These are phyloP conservation scores for Pilaira anomala DNA, from an alignment of 192 early-diverging fungal species.

Conservation along the genomic window DNA sequence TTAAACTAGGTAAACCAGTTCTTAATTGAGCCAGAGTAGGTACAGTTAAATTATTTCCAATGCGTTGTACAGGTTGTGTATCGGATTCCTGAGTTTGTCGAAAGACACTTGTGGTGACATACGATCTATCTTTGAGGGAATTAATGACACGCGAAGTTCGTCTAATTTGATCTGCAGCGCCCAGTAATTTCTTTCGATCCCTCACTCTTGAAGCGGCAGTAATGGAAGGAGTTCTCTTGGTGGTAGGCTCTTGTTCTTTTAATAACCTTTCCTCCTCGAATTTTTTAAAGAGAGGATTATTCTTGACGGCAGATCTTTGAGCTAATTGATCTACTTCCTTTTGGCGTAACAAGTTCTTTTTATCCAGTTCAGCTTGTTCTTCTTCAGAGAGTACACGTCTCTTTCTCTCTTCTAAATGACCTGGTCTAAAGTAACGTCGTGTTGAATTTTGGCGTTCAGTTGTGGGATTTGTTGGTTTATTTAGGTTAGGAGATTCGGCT, in stretches of 20 bases:
- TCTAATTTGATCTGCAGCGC: slow-evolving; percentile 9
- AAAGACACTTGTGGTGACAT: slow-evolving; percentile 23
- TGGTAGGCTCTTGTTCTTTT: not conserved
- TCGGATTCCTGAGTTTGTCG: slow-evolving; percentile 5
- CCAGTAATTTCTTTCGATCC: slow-evolving; percentile 1
- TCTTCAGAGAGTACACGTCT: slow-evolving; percentile 18
- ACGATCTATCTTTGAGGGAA: slow-evolving; percentile 18
- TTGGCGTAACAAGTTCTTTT: slow-evolving; percentile 13
- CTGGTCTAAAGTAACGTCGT: slow-evolving; percentile 18
- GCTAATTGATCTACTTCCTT: slow-evolving; percentile 18
- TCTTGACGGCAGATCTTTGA: slow-evolving; percentile 27
- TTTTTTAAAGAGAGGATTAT: slow-evolving; percentile 26
- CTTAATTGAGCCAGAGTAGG: slow-evolving; percentile 13
- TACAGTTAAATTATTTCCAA: not conserved
- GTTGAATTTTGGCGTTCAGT: slow-evolving; percentile 18
- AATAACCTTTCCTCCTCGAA: slow-evolving; percentile 8
- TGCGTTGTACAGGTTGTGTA: not conserved
- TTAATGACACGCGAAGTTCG: slow-evolving; percentile 15
- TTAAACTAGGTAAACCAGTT: not conserved
- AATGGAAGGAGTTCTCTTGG: not conserved
- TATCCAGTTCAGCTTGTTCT: slow-evolving; percentile 16
- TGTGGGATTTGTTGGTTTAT: not conserved
- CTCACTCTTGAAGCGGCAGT: not conserved
- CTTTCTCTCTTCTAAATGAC: slow-evolving; percentile 19
- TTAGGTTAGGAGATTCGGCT: slow-evolving; percentile 17